Conservation (phyloP, 371 early-diverging fungal genomes). For the Mortierella sp. region DNA sequence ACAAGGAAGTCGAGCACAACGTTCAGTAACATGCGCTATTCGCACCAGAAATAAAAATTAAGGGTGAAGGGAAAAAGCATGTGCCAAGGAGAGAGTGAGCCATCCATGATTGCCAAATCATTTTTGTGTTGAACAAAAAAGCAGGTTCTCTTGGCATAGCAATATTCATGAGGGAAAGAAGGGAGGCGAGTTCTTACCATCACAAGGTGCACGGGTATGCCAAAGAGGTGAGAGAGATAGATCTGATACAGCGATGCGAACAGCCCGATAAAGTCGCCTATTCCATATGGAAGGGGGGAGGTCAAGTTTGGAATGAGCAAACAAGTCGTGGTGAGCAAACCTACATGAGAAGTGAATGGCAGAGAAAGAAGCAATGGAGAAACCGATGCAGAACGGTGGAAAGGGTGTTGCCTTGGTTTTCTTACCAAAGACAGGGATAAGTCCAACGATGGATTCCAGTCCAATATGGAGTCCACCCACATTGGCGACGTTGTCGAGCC, state of each 20-base stretch:
- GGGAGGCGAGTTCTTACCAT: slow-evolving; percentile 19
- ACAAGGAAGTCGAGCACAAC: slow-evolving; percentile 39
- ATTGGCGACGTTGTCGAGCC: slow-evolving; percentile 36
- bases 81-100: too few species aligned
- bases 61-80: too few species aligned
- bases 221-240: slow-evolving; percentile 34
- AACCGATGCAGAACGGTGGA: too few species aligned
- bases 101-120: too few species aligned
- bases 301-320: too few species aligned
- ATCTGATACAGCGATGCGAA: slow-evolving; percentile 42
- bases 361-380: too few species aligned
- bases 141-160: background rate
- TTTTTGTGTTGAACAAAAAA: too few species aligned
- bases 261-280: slow-evolving; percentile 45
- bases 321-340: too few species aligned
- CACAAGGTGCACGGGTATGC: slow-evolving; percentile 27
- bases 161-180: background rate
- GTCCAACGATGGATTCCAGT: slow-evolving; percentile 39
- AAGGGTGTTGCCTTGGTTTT: too few species aligned
- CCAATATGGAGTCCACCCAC: slow-evolving; percentile 32
- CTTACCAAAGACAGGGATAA: slow-evolving; percentile 46
- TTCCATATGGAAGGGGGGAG: background rate
- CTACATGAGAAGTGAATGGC: too few species aligned
- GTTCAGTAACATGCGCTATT: slow-evolving; percentile 43
- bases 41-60: too few species aligned